These are phyloP conservation scores for Fusarium sp. DNA, from an alignment of 2,329 filamentous ascomycete genomes.

Conservation along the genomic window DNA sequence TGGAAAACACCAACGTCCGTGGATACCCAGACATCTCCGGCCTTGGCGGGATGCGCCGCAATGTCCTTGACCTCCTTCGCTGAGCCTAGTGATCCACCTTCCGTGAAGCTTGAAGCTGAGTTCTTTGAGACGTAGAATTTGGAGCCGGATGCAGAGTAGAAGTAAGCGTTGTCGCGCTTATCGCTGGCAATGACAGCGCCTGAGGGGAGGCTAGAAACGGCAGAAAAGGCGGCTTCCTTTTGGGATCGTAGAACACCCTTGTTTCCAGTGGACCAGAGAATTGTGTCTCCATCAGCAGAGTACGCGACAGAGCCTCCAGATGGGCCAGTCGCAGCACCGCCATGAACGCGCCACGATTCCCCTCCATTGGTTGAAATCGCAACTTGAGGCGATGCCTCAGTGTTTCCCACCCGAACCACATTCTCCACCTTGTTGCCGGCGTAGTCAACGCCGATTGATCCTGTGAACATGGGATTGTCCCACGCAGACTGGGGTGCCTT, in stretches of 20 bases:
- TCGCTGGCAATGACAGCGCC: conserved; percentile 68
- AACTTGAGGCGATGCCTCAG: conserved; percentile 60
- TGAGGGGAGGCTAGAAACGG: conserved; percentile 62
- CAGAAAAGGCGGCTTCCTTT: conserved; percentile 59
- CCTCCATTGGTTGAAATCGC: conserved; percentile 67
- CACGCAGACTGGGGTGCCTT: conserved; percentile 62
- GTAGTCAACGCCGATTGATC: conserved; percentile 64
- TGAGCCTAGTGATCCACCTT: conserved; percentile 56
- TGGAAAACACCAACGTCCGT: conserved; percentile 69
- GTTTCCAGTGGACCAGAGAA: conserved; percentile 63
- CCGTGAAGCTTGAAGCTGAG: conserved; percentile 62
- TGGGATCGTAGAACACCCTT: conserved; percentile 60
- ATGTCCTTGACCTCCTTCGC: conserved; percentile 68
- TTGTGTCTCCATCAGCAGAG: conserved; percentile 65
- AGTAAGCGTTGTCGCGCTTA: conserved; percentile 66
- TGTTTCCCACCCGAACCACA: conserved; percentile 67
- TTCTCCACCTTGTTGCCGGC: conserved; percentile 63
- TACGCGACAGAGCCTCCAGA: conserved; percentile 64
- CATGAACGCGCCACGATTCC: conserved; percentile 63
- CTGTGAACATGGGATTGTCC: conserved; percentile 64
- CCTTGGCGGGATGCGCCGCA: conserved; percentile 68
- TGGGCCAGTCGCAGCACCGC: conserved; percentile 62
- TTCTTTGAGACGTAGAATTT: conserved; percentile 68
- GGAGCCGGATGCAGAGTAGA: conserved; percentile 65
- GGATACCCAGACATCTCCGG: conserved; percentile 73